These are phyloP conservation scores for Babesia bovis DNA, from an alignment of 169 alveolate species.

Conservation along the genomic window DNA sequence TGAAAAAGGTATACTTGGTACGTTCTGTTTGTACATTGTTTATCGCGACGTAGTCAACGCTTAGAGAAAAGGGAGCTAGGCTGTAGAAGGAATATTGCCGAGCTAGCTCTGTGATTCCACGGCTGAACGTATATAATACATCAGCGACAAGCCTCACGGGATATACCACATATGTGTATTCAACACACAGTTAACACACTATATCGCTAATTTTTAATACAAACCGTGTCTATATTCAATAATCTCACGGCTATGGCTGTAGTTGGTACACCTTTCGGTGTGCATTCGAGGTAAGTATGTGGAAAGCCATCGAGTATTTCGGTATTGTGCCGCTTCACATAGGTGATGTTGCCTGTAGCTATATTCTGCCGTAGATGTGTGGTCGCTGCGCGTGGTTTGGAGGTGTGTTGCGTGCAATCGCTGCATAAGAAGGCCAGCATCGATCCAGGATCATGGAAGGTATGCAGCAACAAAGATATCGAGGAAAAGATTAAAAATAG, in stretches of 20 bases:
- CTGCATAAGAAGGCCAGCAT: conserved; percentile 3
- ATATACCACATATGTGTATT: conserved; percentile 2
- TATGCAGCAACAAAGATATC: conserved; percentile 8
- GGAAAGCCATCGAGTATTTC: too few relatives aligned
- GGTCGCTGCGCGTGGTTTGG: conserved; percentile 22
- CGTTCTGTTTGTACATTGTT: background rate
- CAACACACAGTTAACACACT: conserved; percentile 7
- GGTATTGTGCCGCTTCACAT: background rate
- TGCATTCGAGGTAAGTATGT: conserved; percentile 35
- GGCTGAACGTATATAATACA: background rate
- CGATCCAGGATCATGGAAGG: conserved; percentile 33
- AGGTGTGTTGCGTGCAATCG: conserved; percentile 19
- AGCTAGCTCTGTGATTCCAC: too few relatives aligned
- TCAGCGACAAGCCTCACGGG: background rate
- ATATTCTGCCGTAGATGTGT: conserved; percentile 18
- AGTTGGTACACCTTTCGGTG: conserved; percentile 14
- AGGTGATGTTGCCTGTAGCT: background rate
- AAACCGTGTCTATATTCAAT: background rate
- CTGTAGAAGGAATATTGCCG: too few relatives aligned
- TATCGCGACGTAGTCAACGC: conserved; percentile 4
- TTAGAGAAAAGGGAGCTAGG: conserved; percentile 9
- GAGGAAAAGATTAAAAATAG: conserved; percentile 16
- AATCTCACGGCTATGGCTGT: background rate
- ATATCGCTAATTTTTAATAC: background rate
- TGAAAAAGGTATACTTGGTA: conserved; percentile 59